These are phyloP conservation scores for Ustilago curta DNA, from an alignment of 1,284 basidiomycete species.

Conservation along the genomic window DNA sequence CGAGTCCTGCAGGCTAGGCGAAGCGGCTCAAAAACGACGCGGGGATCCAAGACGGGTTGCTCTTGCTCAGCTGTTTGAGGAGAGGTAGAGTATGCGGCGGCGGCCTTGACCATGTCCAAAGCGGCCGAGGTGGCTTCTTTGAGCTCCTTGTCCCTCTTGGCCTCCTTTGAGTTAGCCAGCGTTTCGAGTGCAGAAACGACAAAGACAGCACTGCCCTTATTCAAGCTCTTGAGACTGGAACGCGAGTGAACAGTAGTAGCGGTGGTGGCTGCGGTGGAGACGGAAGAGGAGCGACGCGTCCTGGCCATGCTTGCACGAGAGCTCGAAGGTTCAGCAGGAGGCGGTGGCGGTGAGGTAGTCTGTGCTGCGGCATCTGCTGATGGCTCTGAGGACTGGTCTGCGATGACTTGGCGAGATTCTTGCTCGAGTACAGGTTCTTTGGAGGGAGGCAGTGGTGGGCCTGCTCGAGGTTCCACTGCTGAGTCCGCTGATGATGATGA, in stretches of 20 bases:
- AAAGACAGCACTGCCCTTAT: conserved; percentile 65
- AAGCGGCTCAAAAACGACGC: conserved; percentile 67
- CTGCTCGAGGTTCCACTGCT: conserved; percentile 5
- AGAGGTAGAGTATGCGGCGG: conserved; percentile 34
- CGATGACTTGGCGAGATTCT: conserved; percentile 15
- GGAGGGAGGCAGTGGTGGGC: conserved; percentile 21
- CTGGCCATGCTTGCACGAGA: conserved; percentile 36
- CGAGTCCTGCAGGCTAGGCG: conserved; percentile 63
- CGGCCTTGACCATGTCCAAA: conserved; percentile 65
- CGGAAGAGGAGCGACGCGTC: conserved; percentile 45
- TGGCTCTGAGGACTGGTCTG: conserved; percentile 3
- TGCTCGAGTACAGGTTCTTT: conserved; percentile 21
- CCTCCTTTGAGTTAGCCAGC: conserved; percentile 61
- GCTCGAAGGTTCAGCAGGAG: conserved; percentile 22
- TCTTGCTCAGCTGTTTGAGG: conserved; percentile 29
- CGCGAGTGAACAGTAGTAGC: conserved; percentile 53
- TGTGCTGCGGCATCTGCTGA: conserved; percentile 5
- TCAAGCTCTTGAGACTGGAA: conserved; percentile 55
- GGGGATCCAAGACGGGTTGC: conserved; percentile 60
- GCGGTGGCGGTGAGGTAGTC: conserved; percentile 5
- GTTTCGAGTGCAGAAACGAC: conserved; percentile 66
- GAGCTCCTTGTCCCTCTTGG: conserved; percentile 63
- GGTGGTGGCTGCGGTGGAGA: conserved; percentile 44
- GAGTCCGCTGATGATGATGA: background rate
- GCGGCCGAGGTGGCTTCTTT: conserved; percentile 57